Percentiles rank a stretch among this genome's conserved stretches.
phyloP scores from a whole-genome alignment of 768 basidiomycete species.

The Boletus tylopilopsis region DNA sequence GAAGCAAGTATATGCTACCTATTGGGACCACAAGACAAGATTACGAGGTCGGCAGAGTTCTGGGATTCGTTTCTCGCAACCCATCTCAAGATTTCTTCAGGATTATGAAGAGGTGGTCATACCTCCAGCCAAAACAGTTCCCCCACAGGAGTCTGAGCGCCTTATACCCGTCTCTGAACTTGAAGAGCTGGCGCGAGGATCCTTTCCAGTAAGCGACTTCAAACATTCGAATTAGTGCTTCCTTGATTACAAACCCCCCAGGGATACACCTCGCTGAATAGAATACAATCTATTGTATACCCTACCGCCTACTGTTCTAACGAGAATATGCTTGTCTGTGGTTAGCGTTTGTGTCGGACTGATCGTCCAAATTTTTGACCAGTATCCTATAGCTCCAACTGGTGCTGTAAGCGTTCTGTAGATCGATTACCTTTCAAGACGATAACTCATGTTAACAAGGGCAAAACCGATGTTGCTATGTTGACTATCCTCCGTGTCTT shows the following conservation, averaged over 20 bases:
- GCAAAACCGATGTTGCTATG: conserved; percentile 99
- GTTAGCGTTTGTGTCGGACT: conserved; percentile 13
- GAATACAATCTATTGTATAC: conserved; percentile 94
- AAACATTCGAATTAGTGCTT: background rate
- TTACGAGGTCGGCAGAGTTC: conserved; percentile 57
- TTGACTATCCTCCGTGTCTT: conserved; percentile 87
- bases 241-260: conserved; percentile 26
- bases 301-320: conserved; percentile 92
- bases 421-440: background rate
- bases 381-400: conserved; percentile 70
- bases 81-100: conserved; percentile 37
- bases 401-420: conserved; percentile 70
- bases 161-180: conserved; percentile 70
- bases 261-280: conserved; percentile 86
- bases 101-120: conserved; percentile 86
- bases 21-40: conserved; percentile 70
- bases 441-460: conserved; percentile 43
- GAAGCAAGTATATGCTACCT: conserved; percentile 78
- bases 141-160: conserved; percentile 66
- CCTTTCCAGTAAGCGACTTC: conserved; percentile 67
- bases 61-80: background rate
- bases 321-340: conserved; percentile 84
- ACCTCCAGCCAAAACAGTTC: conserved; percentile 78
- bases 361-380: background rate
- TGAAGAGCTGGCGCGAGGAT: conserved; percentile 72